These are phyloP conservation scores for Xylaria grammica DNA, from an alignment of 495 filamentous ascomycete genomes.

Conservation along the genomic window DNA sequence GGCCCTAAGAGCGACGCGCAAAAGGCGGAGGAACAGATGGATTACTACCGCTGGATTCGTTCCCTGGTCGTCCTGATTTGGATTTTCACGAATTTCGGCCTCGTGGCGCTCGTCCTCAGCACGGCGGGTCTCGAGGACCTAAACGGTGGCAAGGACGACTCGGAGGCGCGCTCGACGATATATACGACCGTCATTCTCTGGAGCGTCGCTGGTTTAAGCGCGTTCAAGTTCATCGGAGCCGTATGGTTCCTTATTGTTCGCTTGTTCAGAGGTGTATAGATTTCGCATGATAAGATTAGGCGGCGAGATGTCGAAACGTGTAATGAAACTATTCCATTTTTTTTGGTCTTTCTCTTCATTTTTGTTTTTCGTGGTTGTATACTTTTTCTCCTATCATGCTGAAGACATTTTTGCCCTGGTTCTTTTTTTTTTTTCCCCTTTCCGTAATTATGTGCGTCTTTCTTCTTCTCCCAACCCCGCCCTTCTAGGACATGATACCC, in stretches of 20 bases:
- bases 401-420: no score
- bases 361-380: no score
- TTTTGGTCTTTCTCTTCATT: no score
- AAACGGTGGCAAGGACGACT: slow-evolving; percentile 46
- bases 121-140: slow-evolving; percentile 79
- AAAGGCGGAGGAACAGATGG: slow-evolving; percentile 82
- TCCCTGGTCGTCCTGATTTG: slow-evolving; percentile 89
- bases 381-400: no score
- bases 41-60: slow-evolving; percentile 97
- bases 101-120: slow-evolving; percentile 85
- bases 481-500: no score
- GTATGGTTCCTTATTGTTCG: slow-evolving; percentile 95
- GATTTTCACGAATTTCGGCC: slow-evolving; percentile 95
- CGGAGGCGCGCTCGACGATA: slow-evolving; percentile 63
- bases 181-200: slow-evolving; percentile 93
- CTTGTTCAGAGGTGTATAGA: slow-evolving; percentile 74
- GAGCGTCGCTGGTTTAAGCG: slow-evolving; percentile 84
- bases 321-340: slow-evolving; percentile 4
- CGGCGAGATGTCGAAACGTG: neutral
- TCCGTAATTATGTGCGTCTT: no score
- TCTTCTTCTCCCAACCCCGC: no score
- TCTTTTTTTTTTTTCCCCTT: no score
- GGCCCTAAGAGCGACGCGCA: slow-evolving; percentile 69
- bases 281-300: neutral
- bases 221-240: slow-evolving; percentile 89